These are phyloP conservation scores for Umbilicus rupestris DNA, from an alignment of 164 flowering plant species.

Conservation along the genomic window DNA sequence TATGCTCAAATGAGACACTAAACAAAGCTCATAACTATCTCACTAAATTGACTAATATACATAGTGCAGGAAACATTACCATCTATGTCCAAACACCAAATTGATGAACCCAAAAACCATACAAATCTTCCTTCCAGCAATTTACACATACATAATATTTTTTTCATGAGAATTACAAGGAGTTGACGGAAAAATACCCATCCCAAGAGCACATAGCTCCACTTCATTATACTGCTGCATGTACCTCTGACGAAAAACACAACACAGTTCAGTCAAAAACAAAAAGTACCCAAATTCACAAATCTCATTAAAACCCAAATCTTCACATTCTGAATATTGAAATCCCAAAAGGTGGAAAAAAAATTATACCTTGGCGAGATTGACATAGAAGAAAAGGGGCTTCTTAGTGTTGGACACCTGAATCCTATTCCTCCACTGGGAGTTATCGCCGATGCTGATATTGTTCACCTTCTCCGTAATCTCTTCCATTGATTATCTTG, in stretches of 20 bases:
- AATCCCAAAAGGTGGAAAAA: background rate
- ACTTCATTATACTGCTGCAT: conserved; percentile 30
- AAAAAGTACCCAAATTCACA: background rate
- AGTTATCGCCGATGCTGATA: background rate
- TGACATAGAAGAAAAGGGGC: conserved; percentile 8
- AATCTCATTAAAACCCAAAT: background rate
- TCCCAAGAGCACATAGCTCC: conserved; percentile 60
- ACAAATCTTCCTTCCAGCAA: too few species aligned
- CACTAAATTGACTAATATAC: too few species aligned
- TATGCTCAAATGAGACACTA: too few species aligned
- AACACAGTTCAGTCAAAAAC: background rate
- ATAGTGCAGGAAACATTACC: too few species aligned
- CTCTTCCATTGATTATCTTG: background rate
- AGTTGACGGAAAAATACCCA: conserved; percentile 30
- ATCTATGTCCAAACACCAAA: too few species aligned
- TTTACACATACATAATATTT: too few species aligned
- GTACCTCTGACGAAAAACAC: conserved; percentile 6
- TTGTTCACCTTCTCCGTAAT: conserved; percentile 2
- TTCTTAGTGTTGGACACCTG: conserved; percentile 6
- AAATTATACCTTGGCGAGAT: conserved; percentile 7
- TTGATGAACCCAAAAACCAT: too few species aligned
- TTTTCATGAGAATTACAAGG: background rate
- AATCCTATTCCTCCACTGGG: conserved; percentile 4
- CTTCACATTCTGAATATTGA: background rate
- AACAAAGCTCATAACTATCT: too few species aligned